phyloP scores from a whole-genome alignment of 1,284 basidiomycete species.

The Ganoderma sinense region DNA sequence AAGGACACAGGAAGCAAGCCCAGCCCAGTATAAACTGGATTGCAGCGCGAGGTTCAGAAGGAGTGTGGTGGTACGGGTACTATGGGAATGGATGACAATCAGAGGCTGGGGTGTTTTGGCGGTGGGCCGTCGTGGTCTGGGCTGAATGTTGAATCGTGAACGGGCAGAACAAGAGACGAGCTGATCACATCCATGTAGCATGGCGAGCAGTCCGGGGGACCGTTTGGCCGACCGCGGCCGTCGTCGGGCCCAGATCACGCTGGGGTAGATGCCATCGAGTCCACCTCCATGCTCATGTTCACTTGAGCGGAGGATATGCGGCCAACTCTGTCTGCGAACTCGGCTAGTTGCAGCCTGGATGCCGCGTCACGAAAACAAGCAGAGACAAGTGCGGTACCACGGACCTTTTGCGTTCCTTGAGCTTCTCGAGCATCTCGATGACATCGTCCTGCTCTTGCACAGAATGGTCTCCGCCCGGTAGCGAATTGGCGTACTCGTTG shows the following conservation, averaged over 20 bases:
- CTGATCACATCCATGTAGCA: not conserved
- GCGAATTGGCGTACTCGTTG: conserved; percentile 57
- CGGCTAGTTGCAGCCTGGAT: conserved; percentile 48
- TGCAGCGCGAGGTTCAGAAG: not conserved
- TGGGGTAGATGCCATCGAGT: conserved; percentile 62
- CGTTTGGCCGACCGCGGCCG: no score
- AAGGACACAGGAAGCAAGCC: not conserved
- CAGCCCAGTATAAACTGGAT: conserved; percentile 10
- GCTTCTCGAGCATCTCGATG: conserved; percentile 64
- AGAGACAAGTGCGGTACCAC: conserved; percentile 17
- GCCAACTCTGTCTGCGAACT: conserved; percentile 46
- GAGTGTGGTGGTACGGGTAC: no score
- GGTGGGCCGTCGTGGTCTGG: not conserved
- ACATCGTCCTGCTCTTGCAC: conserved; percentile 72
- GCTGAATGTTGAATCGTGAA: not conserved
- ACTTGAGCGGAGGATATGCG: conserved; percentile 34
- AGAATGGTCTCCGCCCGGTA: conserved; percentile 72
- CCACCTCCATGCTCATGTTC: conserved; percentile 53
- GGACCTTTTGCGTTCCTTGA: conserved; percentile 67
- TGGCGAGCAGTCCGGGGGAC: not conserved
- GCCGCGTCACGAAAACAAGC: not conserved
- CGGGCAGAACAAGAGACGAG: not conserved
- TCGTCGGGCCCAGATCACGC: no score
- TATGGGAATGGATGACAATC: no score
- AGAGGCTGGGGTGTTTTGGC: not conserved